These are phyloP conservation scores for Botrytis fabae DNA, from an alignment of 2,329 filamentous ascomycete genomes.

Conservation along the genomic window DNA sequence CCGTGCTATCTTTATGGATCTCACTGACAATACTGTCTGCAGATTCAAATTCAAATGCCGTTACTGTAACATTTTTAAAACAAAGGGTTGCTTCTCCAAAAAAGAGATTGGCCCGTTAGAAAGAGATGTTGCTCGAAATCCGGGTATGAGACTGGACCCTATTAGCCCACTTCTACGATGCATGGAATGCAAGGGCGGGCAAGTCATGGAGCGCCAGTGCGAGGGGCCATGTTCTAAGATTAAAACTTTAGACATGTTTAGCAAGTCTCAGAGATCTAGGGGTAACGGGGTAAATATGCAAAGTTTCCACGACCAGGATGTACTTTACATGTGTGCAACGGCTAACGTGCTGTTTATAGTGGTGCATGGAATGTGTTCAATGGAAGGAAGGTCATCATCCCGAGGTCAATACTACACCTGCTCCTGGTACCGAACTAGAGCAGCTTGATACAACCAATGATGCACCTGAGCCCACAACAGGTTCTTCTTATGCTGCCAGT, in stretches of 20 bases:
- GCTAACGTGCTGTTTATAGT: conserved; percentile 37
- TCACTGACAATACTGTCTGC: neutral
- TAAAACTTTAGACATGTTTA: conserved; percentile 50
- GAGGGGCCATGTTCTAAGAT: conserved; percentile 46
- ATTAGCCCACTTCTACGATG: conserved; percentile 42
- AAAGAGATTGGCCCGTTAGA: conserved; percentile 47
- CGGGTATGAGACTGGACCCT: conserved; percentile 26
- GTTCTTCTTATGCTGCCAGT: neutral
- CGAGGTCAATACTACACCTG: conserved; percentile 25
- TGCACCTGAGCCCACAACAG: neutral
- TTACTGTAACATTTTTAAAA: conserved; percentile 35
- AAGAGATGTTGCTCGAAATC: conserved; percentile 25
- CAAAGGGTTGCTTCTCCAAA: conserved; percentile 46
- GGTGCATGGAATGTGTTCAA: conserved; percentile 42
- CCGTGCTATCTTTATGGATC: neutral
- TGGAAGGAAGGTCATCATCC: conserved; percentile 33
- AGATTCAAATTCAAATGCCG: conserved; percentile 25
- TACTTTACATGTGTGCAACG: neutral
- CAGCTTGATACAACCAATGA: neutral
- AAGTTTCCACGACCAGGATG: neutral
- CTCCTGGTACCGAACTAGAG: conserved; percentile 25
- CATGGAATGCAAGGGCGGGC: conserved; percentile 46
- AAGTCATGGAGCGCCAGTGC: conserved; percentile 50
- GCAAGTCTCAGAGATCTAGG: conserved; percentile 46
- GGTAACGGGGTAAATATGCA: conserved; percentile 32